A percentile compares a stretch with the other conserved stretches of the same genome.
These are phyloP conservation scores for Malassezia caprae DNA, from an alignment of 1,284 basidiomycete genomes.

Conservation along the genomic window DNA sequence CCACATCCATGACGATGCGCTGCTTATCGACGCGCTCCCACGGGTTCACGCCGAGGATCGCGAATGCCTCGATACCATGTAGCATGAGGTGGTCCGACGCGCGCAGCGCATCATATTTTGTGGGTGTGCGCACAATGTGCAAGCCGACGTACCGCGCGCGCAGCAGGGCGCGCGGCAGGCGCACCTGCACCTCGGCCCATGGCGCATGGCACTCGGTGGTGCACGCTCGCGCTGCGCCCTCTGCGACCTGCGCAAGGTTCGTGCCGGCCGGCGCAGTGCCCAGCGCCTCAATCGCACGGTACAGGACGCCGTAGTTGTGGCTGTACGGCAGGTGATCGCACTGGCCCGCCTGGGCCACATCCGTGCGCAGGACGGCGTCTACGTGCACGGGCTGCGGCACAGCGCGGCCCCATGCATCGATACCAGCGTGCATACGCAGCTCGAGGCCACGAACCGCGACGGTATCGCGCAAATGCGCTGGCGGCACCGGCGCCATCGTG, in stretches of 20 bases:
- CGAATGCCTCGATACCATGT: conserved; percentile 51
- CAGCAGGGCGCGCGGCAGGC: conserved; percentile 55
- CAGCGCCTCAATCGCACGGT: conserved; percentile 40
- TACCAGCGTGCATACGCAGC: conserved; percentile 38
- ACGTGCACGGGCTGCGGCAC: conserved; percentile 56
- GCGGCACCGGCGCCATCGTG: background rate
- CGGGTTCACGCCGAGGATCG: conserved; percentile 64
- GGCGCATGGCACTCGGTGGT: conserved; percentile 50
- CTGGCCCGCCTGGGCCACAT: conserved; percentile 54
- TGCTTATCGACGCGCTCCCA: conserved; percentile 65
- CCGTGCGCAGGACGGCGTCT: conserved; percentile 55
- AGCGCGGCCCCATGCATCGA: conserved; percentile 42
- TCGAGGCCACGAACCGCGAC: conserved; percentile 33
- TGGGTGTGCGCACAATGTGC: conserved; percentile 40
- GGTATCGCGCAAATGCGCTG: conserved; percentile 26
- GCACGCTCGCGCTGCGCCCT: conserved; percentile 52
- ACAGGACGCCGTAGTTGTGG: conserved; percentile 49
- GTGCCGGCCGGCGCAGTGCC: conserved; percentile 16
- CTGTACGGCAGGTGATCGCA: conserved; percentile 58
- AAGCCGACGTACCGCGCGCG: conserved; percentile 54
- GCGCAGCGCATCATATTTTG: background rate
- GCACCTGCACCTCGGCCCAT: conserved; percentile 51
- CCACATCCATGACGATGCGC: conserved; percentile 58
- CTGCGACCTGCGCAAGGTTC: conserved; percentile 29
- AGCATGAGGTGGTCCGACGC: conserved; percentile 49